Evolutionary conservation across 2,329 filamentous ascomycete genomes (phyloP), one percentile per base, ranked within the genome.

Genomic region (Penicillium olsonii): DNA sequence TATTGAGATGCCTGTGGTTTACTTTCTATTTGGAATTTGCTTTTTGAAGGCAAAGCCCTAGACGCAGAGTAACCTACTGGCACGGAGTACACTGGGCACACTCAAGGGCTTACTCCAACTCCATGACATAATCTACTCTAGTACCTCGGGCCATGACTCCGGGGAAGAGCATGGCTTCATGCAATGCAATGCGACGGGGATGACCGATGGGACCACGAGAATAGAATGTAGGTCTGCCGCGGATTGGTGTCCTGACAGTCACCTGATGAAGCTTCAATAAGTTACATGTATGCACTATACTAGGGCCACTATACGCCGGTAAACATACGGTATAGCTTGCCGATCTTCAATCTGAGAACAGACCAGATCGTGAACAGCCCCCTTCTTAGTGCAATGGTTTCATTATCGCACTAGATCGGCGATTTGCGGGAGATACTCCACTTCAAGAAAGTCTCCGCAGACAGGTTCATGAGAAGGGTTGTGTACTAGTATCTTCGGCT

Each of bases 121-220:
- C 37, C 37, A 39, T 39, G 37, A 26, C 37, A 47, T 33, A 31
- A 47, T 47, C 9, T 34, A 44, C n/a, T 29, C 31, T 38, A 44
- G 27, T 37, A 47, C 33, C 43, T 29, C 33, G 44, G 22, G 37
- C 45, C 29, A 48, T 20, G 37, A 52, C 51, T 47, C 56, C 37
- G 57, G 55, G 56, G 47, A 55, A 57, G 41, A 52, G 43, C 20
- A 52, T 56, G 52, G 54, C 45, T 53, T 48, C 45, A 59, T 61
- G 59, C 59, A 61, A 62, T 60, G 59, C 59, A 60, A 62, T 62
- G 59, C 59, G 56, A 55, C 56, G 46, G 48, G 55, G 52, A 45
- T 43, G 48, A 15, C 49, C 34, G 57, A 43, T 49, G 52, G 57
- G 55, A 55, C 47, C 55, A 57, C 52, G 55, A 59, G 57, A 55